Base-by-base conservation (phyloP, 306 rosid genomes). In the Cercis canadensis region DNA sequence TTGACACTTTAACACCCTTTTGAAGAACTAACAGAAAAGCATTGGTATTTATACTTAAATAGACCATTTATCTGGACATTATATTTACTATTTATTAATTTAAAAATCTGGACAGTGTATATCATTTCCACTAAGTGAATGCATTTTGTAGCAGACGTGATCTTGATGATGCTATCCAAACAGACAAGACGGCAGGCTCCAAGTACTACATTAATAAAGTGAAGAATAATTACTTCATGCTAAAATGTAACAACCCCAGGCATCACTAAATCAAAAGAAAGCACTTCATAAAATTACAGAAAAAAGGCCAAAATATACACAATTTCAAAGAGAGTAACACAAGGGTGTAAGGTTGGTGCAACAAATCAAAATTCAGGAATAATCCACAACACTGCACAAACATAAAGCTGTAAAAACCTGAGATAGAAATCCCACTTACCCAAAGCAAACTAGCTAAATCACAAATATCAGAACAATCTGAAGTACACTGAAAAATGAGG, bases 281-380 rank as follows among this genome's bases (percentile, higher is more conserved):
- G 58, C 39, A 0, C n/a, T n/a, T n/a, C n/a, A n/a, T n/a, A n/a
- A n/a, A n/a, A n/a, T 57, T 75, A 41, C 44, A 34, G 49, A 65
- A 59, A 43, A 2, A 79, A 57, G 56, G 15, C 33, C 36, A 64
- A 41, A 32, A 58, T 46, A 44, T 44, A 15, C n/a, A 37, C 66
- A 70, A 58, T 58, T 67, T 61, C 54, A 58, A 70, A 70, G 58
- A 59, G 5, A 31, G n/a, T n/a, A n/a, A n/a, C n/a, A n/a, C n/a
- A n/a, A 50, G 47, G 36, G 72, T 41, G 13, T 64, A n/a, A 19
- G 41, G 61, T 65, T 66, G 68, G 37, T 5, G 8, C 64, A 40
- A 53, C 60, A 77, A 41, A 62, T 36, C 17, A 21, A 43, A 43
- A 43, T 43, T 8, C 49, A 10, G 2, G n/a, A 43, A 43, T 8